Evolutionary conservation across 2,329 filamentous ascomycete species (phyloP).

Genomic region (Pseudogymnoascus sp.): DNA sequence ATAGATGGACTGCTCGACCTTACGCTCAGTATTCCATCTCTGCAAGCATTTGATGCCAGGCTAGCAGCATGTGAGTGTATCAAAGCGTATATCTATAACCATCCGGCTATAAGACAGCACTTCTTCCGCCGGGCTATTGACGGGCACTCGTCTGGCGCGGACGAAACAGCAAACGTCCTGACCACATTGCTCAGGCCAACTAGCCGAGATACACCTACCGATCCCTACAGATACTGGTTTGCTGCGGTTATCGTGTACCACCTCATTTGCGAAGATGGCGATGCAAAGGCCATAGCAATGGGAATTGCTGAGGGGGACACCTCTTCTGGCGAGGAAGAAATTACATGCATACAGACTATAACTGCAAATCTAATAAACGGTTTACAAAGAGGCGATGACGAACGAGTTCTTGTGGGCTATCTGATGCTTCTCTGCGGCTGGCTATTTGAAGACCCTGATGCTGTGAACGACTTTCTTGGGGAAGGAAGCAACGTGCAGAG

Average conservation of each 20-base stretch:
- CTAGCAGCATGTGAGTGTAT: conserved; percentile 84
- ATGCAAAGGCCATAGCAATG: conserved; percentile 75
- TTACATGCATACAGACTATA: conserved; percentile 86
- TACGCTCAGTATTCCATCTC: conserved; percentile 60
- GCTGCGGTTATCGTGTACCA: conserved; percentile 83
- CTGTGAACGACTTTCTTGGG: conserved; percentile 84
- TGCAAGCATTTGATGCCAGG: conserved; percentile 69
- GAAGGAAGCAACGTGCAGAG: conserved; percentile 91
- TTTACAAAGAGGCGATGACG: conserved; percentile 69
- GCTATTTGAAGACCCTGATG: conserved; percentile 87
- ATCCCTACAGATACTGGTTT: conserved; percentile 88
- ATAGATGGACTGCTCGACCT: conserved; percentile 89
- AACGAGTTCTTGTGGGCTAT: conserved; percentile 75
- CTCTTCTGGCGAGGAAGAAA: conserved; percentile 83
- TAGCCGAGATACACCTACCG: conserved; percentile 54
- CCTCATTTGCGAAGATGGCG: conserved; percentile 70
- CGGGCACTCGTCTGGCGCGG: conserved; percentile 68
- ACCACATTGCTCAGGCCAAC: conserved; percentile 70
- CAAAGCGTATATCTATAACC: conserved; percentile 83
- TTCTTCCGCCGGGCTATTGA: conserved; percentile 86
- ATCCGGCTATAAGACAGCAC: conserved; percentile 74
- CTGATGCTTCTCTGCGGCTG: conserved; percentile 83
- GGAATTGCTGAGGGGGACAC: conserved; percentile 83
- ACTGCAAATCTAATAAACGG: conserved; percentile 79
- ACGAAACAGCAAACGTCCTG: conserved; percentile 83